These are phyloP conservation scores for Nigrospora osmanthi DNA, from an alignment of 2,329 filamentous ascomycete genomes.

Conservation along the genomic window DNA sequence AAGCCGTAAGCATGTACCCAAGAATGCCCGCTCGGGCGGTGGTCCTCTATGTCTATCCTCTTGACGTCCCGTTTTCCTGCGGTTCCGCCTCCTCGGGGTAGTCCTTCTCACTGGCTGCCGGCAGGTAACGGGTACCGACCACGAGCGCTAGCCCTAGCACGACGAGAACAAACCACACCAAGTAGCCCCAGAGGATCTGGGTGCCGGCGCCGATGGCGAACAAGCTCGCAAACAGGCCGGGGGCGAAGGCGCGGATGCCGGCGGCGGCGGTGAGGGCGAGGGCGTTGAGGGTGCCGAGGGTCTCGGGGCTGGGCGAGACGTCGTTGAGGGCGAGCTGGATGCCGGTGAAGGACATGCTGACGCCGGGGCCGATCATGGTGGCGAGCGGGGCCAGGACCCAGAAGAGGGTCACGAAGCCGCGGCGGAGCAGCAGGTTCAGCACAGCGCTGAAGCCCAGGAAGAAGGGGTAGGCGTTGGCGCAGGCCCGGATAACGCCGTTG, in stretches of 20 bases:
- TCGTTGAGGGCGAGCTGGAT: conserved; percentile 71
- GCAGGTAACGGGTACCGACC: conserved; percentile 22
- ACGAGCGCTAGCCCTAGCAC: conserved; percentile 24
- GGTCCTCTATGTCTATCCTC: no score
- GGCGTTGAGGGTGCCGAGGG: conserved; percentile 66
- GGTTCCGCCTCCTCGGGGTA: background rate
- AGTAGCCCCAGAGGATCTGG: conserved; percentile 55
- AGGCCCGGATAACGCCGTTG: conserved; percentile 52
- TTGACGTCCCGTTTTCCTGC: background rate
- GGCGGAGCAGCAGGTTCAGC: conserved; percentile 47
- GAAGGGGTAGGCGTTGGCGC: conserved; percentile 52
- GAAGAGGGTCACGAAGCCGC: conserved; percentile 36
- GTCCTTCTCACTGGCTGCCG: conserved; percentile 19
- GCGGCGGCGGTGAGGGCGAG: conserved; percentile 54
- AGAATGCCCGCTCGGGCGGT: no score
- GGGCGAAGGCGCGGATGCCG: conserved; percentile 56
- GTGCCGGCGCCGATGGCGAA: conserved; percentile 60
- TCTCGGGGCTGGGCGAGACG: conserved; percentile 54
- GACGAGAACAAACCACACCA: conserved; percentile 55
- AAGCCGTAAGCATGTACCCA: no score
- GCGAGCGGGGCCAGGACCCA: conserved; percentile 42
- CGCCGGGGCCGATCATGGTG: conserved; percentile 50
- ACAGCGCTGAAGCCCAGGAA: conserved; percentile 50
- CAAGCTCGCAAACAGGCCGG: conserved; percentile 57
- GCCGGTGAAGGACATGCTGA: conserved; percentile 63